phyloP scores from a whole-genome alignment of 306 rosid genomes.

The Trifolium repens region DNA sequence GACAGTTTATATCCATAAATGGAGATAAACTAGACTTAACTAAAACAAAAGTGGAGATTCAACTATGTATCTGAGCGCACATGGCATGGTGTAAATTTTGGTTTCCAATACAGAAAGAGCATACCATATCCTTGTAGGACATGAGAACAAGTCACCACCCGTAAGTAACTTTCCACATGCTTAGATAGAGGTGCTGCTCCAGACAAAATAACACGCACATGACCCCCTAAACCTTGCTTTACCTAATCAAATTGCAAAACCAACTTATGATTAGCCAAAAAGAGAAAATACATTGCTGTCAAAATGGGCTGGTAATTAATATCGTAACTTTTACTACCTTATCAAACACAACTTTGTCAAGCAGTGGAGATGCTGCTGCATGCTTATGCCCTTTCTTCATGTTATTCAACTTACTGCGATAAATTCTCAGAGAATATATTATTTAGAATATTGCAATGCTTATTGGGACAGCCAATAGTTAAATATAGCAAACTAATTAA shows the following conservation, averaged over 20 bases:
- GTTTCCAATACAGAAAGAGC: conserved; percentile 36
- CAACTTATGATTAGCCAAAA: conserved; percentile 42
- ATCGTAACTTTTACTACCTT: conserved; percentile 59
- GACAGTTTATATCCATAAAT: neutral
- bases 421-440: conserved; percentile 32
- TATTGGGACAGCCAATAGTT: conserved; percentile 23
- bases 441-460: conserved; percentile 35
- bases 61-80: neutral
- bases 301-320: conserved; percentile 4
- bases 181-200: conserved; percentile 94
- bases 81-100: conserved; percentile 6
- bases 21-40: conserved; percentile 17
- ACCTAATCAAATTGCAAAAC: conserved; percentile 60
- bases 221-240: conserved; percentile 93
- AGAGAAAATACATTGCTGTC: conserved; percentile 12
- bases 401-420: conserved; percentile 70
- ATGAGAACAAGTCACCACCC: conserved; percentile 90
- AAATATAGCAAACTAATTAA: neutral
- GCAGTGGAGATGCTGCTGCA: conserved; percentile 65
- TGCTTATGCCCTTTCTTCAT: conserved; percentile 73
- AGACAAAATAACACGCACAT: conserved; percentile 84
- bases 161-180: conserved; percentile 79
- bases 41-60: conserved; percentile 26
- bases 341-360: conserved; percentile 80
- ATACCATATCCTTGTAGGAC: conserved; percentile 98